These are phyloP conservation scores for Phlegmacium glaucopus DNA, from an alignment of 768 basidiomycete species.

Conservation along the genomic window DNA sequence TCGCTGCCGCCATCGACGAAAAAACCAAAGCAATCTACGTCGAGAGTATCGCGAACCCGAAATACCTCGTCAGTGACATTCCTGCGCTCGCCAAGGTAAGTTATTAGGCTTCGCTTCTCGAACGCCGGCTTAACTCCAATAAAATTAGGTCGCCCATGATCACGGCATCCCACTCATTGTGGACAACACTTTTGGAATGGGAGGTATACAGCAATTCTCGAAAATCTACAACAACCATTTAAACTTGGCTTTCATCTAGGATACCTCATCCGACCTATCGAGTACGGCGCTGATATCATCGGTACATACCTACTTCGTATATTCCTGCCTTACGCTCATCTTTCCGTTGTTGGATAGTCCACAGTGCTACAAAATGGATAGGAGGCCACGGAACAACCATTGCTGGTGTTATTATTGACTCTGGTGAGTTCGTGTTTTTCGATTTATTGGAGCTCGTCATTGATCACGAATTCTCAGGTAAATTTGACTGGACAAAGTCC, in stretches of 20 bases:
- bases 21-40: constrained; percentile 76
- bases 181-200: constrained; percentile 78
- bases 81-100: constrained; percentile 64
- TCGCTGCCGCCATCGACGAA: constrained; percentile 67
- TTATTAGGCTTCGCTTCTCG: background rate
- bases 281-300: constrained; percentile 76
- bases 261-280: constrained; percentile 68
- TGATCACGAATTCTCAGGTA: constrained; percentile 31
- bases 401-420: constrained; percentile 71
- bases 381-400: constrained; percentile 80
- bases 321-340: background rate
- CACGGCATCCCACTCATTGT: constrained; percentile 75
- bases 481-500: constrained; percentile 69
- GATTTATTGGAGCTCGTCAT: background rate
- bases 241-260: constrained; percentile 23
- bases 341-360: constrained; percentile 37
- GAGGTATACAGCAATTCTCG: constrained; percentile 33
- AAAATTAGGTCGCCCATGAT: constrained; percentile 59
- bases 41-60: constrained; percentile 80
- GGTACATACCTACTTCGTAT: constrained; percentile 29
- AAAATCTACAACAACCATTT: constrained; percentile 3
- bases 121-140: background rate
- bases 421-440: constrained; percentile 37
- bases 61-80: constrained; percentile 64
- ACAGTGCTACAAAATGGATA: constrained; percentile 86